phyloP scores from a whole-genome alignment of 129 eudicot genomes.

The Centrapalus pauciflorus region DNA sequence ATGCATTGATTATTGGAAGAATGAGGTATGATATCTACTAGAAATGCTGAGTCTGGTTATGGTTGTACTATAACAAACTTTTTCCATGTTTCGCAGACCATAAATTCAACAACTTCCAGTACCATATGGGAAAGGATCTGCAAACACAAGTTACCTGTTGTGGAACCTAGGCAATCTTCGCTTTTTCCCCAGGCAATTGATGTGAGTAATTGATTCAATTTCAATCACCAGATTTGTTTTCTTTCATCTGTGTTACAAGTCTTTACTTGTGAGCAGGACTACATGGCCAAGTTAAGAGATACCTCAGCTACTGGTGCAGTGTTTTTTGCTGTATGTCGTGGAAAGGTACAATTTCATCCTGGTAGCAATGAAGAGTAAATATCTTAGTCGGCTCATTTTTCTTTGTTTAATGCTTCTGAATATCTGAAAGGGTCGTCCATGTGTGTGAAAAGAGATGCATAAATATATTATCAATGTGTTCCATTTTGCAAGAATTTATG shows the following conservation, averaged over 20 bases:
- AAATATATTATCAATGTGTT: not conserved
- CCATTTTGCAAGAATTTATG: not conserved
- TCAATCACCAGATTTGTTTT: not conserved
- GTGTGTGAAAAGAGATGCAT: not conserved
- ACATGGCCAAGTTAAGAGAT: conserved; percentile 77
- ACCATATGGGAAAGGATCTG: conserved; percentile 95
- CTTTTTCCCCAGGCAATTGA: conserved; percentile 81
- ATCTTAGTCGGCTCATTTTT: not conserved
- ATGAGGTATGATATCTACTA: conserved; percentile 38
- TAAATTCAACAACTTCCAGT: conserved; percentile 40
- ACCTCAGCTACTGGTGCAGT: conserved; percentile 69
- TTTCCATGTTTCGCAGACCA: conserved; percentile 39
- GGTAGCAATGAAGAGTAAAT: not conserved
- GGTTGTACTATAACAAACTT: conserved; percentile 9
- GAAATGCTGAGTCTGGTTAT: not conserved
- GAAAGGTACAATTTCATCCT: conserved; percentile 56
- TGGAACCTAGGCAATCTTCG: conserved; percentile 96
- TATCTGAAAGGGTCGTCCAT: not conserved
- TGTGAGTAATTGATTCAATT: conserved; percentile 33
- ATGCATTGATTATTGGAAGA: conserved; percentile 83
- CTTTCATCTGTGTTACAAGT: not conserved
- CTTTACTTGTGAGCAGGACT: conserved; percentile 56
- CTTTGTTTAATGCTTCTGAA: not conserved
- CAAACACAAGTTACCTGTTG: conserved; percentile 82
- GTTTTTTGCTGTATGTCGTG: conserved; percentile 98